phyloP scores from a whole-genome alignment of 352 stramenopile species.

The Globisporangium uncinulatum region DNA sequence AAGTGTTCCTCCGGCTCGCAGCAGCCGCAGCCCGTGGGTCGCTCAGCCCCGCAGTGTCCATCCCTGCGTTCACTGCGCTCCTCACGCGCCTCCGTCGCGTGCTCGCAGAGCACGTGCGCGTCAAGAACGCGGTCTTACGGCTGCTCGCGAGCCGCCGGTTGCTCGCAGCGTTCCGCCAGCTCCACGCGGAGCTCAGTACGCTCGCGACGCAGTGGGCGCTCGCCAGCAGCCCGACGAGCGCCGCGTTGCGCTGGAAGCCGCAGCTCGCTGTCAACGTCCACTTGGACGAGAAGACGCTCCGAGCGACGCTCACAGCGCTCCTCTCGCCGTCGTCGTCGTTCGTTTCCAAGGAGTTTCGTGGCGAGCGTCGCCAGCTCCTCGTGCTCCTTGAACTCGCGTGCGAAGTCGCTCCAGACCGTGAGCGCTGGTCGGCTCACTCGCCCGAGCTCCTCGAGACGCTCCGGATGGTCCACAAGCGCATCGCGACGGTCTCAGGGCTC shows the following conservation, averaged over 20 bases:
- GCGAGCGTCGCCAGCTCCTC: slow-evolving; percentile 42
- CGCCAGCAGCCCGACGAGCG: slow-evolving; percentile 18
- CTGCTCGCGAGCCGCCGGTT: slow-evolving; percentile 38
- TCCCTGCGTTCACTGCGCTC: slow-evolving; percentile 34
- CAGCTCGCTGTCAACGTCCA: slow-evolving; percentile 42
- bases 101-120: slow-evolving; percentile 35
- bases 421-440: slow-evolving; percentile 27
- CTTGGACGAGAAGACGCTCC: slow-evolving; percentile 50
- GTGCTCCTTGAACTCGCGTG: slow-evolving; percentile 53
- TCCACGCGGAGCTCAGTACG: slow-evolving; percentile 37
- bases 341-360: slow-evolving; percentile 44
- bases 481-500: slow-evolving; percentile 40
- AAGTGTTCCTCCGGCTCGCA: slow-evolving; percentile 38
- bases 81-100: slow-evolving; percentile 36
- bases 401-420: slow-evolving; percentile 34
- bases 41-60: slow-evolving; percentile 19
- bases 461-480: slow-evolving; percentile 54
- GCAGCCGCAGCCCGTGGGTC: slow-evolving; percentile 21
- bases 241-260: slow-evolving; percentile 37
- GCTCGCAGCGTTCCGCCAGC: slow-evolving; percentile 24
- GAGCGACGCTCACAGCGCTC: slow-evolving; percentile 47
- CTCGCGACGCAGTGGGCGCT: slow-evolving; percentile 25
- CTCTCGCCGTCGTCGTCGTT: slow-evolving; percentile 56
- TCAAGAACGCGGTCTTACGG: slow-evolving; percentile 29
- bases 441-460: slow-evolving; percentile 50